phyloP scores from a whole-genome alignment of 129 eudicot species.

The Ambrosia trifida region DNA sequence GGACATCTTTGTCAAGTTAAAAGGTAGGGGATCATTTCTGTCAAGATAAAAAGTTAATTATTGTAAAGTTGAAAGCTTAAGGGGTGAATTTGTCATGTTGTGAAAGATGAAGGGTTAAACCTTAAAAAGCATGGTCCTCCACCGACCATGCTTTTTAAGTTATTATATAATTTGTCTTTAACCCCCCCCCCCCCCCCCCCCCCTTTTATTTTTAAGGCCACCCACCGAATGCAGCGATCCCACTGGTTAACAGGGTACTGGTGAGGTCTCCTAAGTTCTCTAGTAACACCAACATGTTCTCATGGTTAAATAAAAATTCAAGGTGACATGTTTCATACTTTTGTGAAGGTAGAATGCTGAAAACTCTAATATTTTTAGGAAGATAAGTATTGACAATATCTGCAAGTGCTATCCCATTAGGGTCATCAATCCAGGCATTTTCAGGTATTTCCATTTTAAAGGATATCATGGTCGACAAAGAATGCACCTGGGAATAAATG shows the following conservation, averaged over 20 bases:
- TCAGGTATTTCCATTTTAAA: constrained; percentile 95
- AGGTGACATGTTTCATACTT: constrained; percentile 40
- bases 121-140: too few relatives aligned
- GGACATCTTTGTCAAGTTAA: too few relatives aligned
- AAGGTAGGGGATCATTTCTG: too few relatives aligned
- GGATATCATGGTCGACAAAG: constrained; percentile 88
- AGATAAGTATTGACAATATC: constrained; percentile 63
- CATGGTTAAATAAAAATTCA: background rate
- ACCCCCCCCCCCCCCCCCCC: background rate
- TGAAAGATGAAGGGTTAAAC: too few relatives aligned
- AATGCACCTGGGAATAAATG: constrained; percentile 68
- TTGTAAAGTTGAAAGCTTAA: too few relatives aligned
- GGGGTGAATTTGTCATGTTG: too few relatives aligned
- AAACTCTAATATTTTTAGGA: constrained; percentile 69
- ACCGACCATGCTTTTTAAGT: too few relatives aligned
- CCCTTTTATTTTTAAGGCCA: background rate
- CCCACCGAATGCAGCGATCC: background rate
- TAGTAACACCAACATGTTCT: background rate
- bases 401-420: constrained; percentile 79
- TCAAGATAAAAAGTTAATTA: too few relatives aligned
- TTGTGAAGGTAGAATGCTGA: constrained; percentile 88
- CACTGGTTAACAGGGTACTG: background rate
- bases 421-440: constrained; percentile 74
- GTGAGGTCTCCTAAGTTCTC: background rate
- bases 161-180: background rate